Evolutionary conservation across 139 green algal genomes (phyloP).

Genomic region (Tetraselmis chui): DNA sequence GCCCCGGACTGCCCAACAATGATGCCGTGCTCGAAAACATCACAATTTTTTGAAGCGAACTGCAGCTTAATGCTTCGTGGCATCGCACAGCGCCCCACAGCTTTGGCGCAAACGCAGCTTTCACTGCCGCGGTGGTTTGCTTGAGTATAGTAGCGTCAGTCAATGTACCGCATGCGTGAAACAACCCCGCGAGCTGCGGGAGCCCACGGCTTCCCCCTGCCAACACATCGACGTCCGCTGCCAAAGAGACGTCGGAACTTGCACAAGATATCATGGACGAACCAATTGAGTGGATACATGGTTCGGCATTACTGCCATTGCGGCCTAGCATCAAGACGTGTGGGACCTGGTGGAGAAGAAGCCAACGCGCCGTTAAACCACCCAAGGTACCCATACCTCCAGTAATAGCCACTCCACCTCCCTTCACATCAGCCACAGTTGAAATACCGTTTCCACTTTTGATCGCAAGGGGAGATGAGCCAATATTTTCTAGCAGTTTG

Average conservation of each 20-base stretch:
- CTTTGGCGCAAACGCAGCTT: constrained; percentile 29
- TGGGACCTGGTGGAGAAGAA: not conserved
- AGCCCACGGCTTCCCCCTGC: not conserved
- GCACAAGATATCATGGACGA: not conserved
- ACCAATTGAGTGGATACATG: not conserved
- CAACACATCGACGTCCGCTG: not conserved
- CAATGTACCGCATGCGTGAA: constrained; percentile 36
- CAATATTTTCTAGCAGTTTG: too few relatives aligned
- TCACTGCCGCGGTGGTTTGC: constrained; percentile 15
- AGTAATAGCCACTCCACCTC: constrained; percentile 3
- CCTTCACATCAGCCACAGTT: not conserved
- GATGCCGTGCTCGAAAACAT: constrained; percentile 48
- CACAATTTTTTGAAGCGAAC: constrained; percentile 4
- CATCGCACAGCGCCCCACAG: not conserved
- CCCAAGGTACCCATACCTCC: constrained; percentile 22
- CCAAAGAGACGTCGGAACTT: not conserved
- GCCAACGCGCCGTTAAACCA: constrained; percentile 14
- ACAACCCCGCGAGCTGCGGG: constrained; percentile 18
- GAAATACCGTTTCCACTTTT: not conserved
- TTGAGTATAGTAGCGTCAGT: constrained; percentile 20
- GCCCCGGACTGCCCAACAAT: constrained; percentile 40
- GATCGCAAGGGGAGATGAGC: not conserved
- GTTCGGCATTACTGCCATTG: not conserved
- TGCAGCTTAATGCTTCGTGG: not conserved
- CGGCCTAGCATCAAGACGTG: constrained; percentile 12